Conservation (phyloP, 345 rosid species). For the Gossypium bickii region DNA sequence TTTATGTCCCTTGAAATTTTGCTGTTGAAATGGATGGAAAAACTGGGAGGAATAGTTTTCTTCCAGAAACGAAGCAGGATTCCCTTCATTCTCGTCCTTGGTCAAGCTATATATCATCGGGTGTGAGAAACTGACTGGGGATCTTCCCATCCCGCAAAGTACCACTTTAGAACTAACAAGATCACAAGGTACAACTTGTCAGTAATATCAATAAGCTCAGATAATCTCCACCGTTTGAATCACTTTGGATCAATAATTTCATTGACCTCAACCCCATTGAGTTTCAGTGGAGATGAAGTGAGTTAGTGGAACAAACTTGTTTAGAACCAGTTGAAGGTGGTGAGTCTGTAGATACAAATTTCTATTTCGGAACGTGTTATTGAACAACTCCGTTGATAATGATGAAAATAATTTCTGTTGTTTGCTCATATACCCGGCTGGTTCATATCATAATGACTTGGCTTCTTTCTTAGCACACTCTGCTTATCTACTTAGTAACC, state of each 20-base stretch:
- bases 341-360: too few relatives aligned
- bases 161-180: neutral
- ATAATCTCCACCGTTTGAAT: neutral
- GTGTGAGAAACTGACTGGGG: neutral
- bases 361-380: too few relatives aligned
- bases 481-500: too few relatives aligned
- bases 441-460: too few relatives aligned
- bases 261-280: neutral
- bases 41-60: conserved; percentile 20
- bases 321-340: too few relatives aligned
- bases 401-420: too few relatives aligned
- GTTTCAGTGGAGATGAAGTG: too few relatives aligned
- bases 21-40: conserved; percentile 1
- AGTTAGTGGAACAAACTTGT: too few relatives aligned
- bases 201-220: neutral
- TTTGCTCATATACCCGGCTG: too few relatives aligned
- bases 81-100: neutral
- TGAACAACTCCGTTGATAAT: too few relatives aligned
- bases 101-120: neutral
- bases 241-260: neutral
- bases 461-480: too few relatives aligned
- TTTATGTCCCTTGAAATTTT: conserved; percentile 19
- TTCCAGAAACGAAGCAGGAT: neutral
- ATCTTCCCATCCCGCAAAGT: neutral
- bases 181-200: neutral